A percentile compares a stretch with the other conserved stretches of the same genome.
These are phyloP conservation scores for Pulveroboletus sp. DNA, from an alignment of 768 basidiomycete genomes.

Conservation along the genomic window DNA sequence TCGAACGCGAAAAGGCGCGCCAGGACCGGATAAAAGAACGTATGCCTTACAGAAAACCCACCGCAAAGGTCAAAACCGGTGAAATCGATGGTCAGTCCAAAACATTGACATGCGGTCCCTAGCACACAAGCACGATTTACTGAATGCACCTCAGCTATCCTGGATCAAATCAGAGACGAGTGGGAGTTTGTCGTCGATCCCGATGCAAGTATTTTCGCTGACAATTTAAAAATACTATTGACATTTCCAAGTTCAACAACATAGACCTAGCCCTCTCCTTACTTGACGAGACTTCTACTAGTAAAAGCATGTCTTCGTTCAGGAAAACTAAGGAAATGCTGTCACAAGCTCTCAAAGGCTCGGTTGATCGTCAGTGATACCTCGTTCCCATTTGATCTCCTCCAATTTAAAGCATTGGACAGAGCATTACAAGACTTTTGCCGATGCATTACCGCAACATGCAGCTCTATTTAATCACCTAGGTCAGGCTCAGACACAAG, in stretches of 20 bases:
- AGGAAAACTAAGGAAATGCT: conserved; percentile 70
- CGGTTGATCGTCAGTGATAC: conserved; percentile 70
- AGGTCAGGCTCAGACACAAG: conserved; percentile 66
- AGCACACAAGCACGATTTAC: not conserved
- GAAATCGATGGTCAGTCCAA: conserved; percentile 78
- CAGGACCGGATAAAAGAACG: conserved; percentile 69
- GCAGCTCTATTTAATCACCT: conserved; percentile 71
- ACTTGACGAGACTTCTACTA: conserved; percentile 67
- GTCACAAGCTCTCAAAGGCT: conserved; percentile 76
- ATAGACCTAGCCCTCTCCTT: conserved; percentile 90
- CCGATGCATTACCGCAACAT: conserved; percentile 90
- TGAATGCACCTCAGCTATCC: conserved; percentile 48
- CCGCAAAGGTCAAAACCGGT: conserved; percentile 57
- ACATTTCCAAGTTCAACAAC: conserved; percentile 70
- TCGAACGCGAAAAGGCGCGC: conserved; percentile 57
- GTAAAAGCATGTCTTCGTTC: conserved; percentile 76
- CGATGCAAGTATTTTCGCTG: conserved; percentile 48
- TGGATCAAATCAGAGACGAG: conserved; percentile 82
- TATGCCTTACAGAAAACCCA: conserved; percentile 51
- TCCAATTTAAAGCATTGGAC: conserved; percentile 11
- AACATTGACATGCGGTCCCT: not conserved
- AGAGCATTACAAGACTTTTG: conserved; percentile 94
- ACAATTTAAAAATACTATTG: conserved; percentile 5
- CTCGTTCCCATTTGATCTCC: conserved; percentile 1
- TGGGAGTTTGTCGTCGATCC: conserved; percentile 87